Percentiles rank a stretch among this genome's conserved stretches.
Conservation (phyloP, 805 yeast genomes). For the Pichia exigua region DNA sequence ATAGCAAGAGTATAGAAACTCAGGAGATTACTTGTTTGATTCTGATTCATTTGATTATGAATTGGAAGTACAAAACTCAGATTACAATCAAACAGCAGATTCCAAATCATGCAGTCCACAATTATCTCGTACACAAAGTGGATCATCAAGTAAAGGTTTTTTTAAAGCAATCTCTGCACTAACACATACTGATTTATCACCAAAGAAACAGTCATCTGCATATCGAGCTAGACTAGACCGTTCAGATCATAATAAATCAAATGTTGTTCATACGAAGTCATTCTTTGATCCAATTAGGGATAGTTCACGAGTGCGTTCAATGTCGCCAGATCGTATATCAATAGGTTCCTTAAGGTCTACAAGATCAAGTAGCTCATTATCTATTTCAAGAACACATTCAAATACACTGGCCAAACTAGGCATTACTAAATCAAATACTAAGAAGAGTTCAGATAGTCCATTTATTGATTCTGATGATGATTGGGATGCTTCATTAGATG, state of each 20-base stretch:
- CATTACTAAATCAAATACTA: background rate
- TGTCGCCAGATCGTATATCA: constrained; percentile 7
- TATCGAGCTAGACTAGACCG: constrained; percentile 6
- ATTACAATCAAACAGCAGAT: background rate
- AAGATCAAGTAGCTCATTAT: constrained; percentile 7
- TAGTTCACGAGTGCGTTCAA: constrained; percentile 4
- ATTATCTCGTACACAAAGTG: background rate
- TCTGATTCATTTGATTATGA: constrained; percentile 4
- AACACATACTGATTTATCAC: constrained; percentile 4
- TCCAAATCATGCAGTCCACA: background rate
- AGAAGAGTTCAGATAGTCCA: background rate
- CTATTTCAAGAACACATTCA: constrained; percentile 7
- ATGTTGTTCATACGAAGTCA: constrained; percentile 6
- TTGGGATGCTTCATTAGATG: constrained; percentile 10
- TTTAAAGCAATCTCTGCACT: constrained; percentile 11
- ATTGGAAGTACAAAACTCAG: constrained; percentile 3
- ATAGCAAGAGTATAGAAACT: background rate
- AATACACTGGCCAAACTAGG: constrained; percentile 5
- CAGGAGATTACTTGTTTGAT: constrained; percentile 8
- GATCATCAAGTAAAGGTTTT: constrained; percentile 2
- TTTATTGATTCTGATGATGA: constrained; percentile 10
- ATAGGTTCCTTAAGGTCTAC: background rate
- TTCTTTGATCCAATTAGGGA: constrained; percentile 10
- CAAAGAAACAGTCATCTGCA: constrained; percentile 8
- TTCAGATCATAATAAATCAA: constrained; percentile 9